Conservation (phyloP, 2,329 filamentous ascomycete species). For the Sporothrix sp. region DNA sequence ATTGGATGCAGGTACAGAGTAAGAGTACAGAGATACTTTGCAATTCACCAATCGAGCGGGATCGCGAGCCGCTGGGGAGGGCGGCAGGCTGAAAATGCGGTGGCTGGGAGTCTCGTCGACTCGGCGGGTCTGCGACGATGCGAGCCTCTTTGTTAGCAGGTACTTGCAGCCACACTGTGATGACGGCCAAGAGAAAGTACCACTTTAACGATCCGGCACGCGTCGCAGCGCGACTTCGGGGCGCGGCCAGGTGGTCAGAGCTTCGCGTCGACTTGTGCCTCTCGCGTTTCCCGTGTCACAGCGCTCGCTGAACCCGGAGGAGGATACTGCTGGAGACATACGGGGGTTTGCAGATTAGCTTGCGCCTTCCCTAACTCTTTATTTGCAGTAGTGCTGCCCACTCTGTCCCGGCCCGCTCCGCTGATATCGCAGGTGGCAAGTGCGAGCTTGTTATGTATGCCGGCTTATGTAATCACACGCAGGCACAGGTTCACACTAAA, state of each 20-base stretch:
- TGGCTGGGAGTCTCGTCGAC: slow-evolving; percentile 14
- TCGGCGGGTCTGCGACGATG: slow-evolving; percentile 10
- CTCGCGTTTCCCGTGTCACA: background rate
- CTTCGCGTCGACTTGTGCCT: background rate
- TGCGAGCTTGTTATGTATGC: too few species aligned
- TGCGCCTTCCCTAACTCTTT: too few species aligned
- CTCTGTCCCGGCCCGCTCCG: slow-evolving; percentile 9
- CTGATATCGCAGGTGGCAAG: background rate
- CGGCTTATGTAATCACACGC: too few species aligned
- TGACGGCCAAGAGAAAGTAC: background rate
- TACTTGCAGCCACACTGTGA: background rate
- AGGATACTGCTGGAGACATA: too few species aligned
- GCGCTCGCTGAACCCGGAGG: too few species aligned
- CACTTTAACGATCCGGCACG: slow-evolving; percentile 7
- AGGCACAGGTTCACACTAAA: too few species aligned
- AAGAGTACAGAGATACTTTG: background rate
- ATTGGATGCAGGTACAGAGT: background rate
- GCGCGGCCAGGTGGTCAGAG: background rate
- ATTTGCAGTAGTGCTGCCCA: slow-evolving; percentile 1
- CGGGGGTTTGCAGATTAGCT: too few species aligned
- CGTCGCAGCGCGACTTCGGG: background rate
- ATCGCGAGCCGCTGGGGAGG: too few species aligned
- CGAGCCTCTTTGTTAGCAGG: slow-evolving; percentile 8
- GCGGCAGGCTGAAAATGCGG: slow-evolving; percentile 2
- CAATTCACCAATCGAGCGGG: background rate